These are phyloP conservation scores for Fusarium equiseti DNA, from an alignment of 2,329 filamentous ascomycete species.

Conservation along the genomic window DNA sequence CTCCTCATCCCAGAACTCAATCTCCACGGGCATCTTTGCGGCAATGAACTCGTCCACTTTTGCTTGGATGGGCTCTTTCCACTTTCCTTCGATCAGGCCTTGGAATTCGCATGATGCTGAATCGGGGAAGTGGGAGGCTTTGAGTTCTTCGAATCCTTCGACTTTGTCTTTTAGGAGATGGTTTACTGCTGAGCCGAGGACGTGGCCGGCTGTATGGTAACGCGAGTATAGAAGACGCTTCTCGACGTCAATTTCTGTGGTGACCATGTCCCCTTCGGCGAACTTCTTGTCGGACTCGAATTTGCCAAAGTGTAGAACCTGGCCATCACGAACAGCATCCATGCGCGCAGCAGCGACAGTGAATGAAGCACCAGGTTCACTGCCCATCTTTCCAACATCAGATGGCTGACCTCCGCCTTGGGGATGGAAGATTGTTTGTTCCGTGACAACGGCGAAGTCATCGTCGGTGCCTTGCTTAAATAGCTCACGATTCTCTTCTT, in stretches of 20 bases:
- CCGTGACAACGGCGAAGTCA: slow-evolving; percentile 70
- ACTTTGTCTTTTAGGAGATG: slow-evolving; percentile 66
- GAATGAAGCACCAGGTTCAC: slow-evolving; percentile 53
- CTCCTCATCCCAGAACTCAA: slow-evolving; percentile 74
- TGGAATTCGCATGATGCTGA: slow-evolving; percentile 75
- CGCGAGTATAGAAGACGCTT: slow-evolving; percentile 74
- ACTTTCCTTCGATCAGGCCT: slow-evolving; percentile 73
- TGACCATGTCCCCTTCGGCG: slow-evolving; percentile 57
- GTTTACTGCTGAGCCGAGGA: slow-evolving; percentile 76
- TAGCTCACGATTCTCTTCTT: slow-evolving; percentile 64
- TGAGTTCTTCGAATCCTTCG: slow-evolving; percentile 71
- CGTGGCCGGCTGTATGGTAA: slow-evolving; percentile 79
- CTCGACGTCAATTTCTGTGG: slow-evolving; percentile 69
- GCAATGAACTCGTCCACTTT: slow-evolving; percentile 70
- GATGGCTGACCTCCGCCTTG: slow-evolving; percentile 81
- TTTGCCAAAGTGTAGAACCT: slow-evolving; percentile 74
- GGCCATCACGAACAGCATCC: slow-evolving; percentile 61
- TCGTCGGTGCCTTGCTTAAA: slow-evolving; percentile 67
- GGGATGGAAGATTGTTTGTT: slow-evolving; percentile 78
- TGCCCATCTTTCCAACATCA: slow-evolving; percentile 70
- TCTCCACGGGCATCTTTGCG: slow-evolving; percentile 68
- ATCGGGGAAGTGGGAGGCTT: slow-evolving; percentile 78
- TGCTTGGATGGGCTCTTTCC: slow-evolving; percentile 71
- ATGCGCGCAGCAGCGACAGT: slow-evolving; percentile 69
- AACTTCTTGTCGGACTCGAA: slow-evolving; percentile 59